A percentile compares a stretch with the other conserved stretches of the same genome.
These are phyloP conservation scores for Nepenthes alata DNA, from an alignment of 179 eudicot genomes.

Conservation along the genomic window DNA sequence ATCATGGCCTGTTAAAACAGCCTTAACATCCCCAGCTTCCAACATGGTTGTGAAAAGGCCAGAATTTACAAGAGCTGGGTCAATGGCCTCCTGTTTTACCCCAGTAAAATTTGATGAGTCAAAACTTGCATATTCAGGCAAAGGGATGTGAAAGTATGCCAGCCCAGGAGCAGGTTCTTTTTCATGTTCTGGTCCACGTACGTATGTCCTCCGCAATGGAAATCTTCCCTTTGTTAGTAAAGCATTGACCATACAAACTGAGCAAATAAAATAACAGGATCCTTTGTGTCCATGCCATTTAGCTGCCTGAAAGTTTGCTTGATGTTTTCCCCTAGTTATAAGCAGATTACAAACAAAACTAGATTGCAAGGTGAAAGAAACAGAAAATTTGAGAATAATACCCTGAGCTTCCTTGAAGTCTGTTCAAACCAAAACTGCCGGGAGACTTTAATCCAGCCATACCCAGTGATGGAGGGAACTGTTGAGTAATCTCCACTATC, in stretches of 20 bases:
- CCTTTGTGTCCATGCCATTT: neutral
- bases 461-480: slow-evolving; percentile 46
- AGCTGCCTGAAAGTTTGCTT: neutral
- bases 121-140: slow-evolving; percentile 67
- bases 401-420: slow-evolving; percentile 58
- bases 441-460: slow-evolving; percentile 92
- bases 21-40: slow-evolving; percentile 76
- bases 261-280: neutral
- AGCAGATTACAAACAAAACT: no score
- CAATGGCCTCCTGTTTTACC: slow-evolving; percentile 68
- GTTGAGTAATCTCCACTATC: slow-evolving; percentile 97
- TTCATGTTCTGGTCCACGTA: slow-evolving; percentile 30
- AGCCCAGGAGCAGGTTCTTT: slow-evolving; percentile 68
- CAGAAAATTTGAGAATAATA: slow-evolving; percentile 9
- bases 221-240: neutral
- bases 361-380: neutral
- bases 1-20: slow-evolving; percentile 83
- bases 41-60: slow-evolving; percentile 77
- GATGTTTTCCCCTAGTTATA: no score
- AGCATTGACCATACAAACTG: neutral
- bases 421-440: slow-evolving; percentile 80
- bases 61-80: slow-evolving; percentile 66
- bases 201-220: slow-evolving; percentile 43
- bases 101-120: slow-evolving; percentile 68
- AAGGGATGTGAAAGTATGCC: slow-evolving; percentile 82